A percentile compares a stretch with the other conserved stretches of the same genome.
phyloP scores from a whole-genome alignment of 257 asterid genomes.

The Penstemon newberryi region DNA sequence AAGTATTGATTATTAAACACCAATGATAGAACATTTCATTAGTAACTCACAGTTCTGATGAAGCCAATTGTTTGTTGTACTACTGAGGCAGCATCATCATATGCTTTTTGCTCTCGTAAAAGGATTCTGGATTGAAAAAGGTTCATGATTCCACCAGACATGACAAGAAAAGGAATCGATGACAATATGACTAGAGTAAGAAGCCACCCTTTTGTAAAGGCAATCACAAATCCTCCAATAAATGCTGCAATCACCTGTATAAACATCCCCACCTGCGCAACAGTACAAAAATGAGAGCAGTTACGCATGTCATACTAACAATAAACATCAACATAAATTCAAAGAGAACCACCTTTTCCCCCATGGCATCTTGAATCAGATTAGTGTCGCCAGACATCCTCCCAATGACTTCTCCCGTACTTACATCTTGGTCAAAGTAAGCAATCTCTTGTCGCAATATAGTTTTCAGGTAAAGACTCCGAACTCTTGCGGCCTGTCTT shows the following conservation, averaged over 20 bases:
- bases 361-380: constrained; percentile 52
- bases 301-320: neutral
- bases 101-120: constrained; percentile 33
- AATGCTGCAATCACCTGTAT: constrained; percentile 36
- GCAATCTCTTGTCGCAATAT: constrained; percentile 57
- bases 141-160: constrained; percentile 28
- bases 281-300: constrained; percentile 1
- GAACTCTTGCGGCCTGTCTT: constrained; percentile 55
- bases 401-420: constrained; percentile 49
- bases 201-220: constrained; percentile 48
- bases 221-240: constrained; percentile 40
- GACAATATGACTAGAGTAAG: constrained; percentile 41
- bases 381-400: constrained; percentile 48
- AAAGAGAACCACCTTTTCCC: constrained; percentile 47
- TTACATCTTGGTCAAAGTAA: constrained; percentile 53
- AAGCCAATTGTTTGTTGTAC: constrained; percentile 47
- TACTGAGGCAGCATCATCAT: constrained; percentile 39
- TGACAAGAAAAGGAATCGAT: constrained; percentile 30
- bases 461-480: constrained; percentile 38
- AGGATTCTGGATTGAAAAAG: constrained; percentile 25
- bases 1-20: neutral
- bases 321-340: neutral
- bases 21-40: neutral
- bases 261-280: constrained; percentile 41
- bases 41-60: constrained; percentile 45